Evolutionary conservation across 2,329 filamentous ascomycete genomes (phyloP), one percentile per base, ranked within the genome.

Genomic region (Diplodia intermedia): DNA sequence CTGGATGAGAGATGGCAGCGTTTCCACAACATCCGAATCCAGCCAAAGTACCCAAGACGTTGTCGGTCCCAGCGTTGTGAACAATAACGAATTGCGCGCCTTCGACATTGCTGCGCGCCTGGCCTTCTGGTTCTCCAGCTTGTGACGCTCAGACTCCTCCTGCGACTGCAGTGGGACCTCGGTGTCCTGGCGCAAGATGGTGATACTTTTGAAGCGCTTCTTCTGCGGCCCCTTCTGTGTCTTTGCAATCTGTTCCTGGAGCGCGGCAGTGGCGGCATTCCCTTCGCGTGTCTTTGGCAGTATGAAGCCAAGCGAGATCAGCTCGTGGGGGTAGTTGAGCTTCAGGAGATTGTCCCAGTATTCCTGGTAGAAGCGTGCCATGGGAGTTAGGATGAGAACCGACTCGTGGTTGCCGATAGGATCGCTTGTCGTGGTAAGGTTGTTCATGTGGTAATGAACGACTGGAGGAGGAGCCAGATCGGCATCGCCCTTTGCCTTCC

Each of bases 21-120:
- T 93, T 82, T 99, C 95, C 72, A 99, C 78, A 71, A 99, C 91
- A 78, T 99, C 95, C 47, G 90, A 87, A 77, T 99, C 95, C 36
- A 99, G 85, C 95, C 95, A 99, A 29, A 99, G 85, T 40, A 99
- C 94, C 95, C 95, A 99, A 0, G 93, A 95, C 0, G 93, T 97
- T 14, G 89, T 86, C 0, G 94, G 94, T 1, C 94, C 94, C 11
- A 99, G 84, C 0, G 94, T 98, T 9, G 95, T 97, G 82, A 98
- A 99, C 33, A 99, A 86, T 9, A 99, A 86, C 66, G 92, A 96
- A 78, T 99, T 99, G 71, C 95, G 90, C 47, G 95, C 94, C 75
- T 92, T 91, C 75, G 93, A 90, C 95, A 99, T 98, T 69, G 92
- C 90, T 52, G 93, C 90, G 43, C 95, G 88, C 14, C 95, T 89